Evolutionary conservation across 108 stramenopile species (phyloP).

Genomic region (Nitzschia sp.): DNA sequence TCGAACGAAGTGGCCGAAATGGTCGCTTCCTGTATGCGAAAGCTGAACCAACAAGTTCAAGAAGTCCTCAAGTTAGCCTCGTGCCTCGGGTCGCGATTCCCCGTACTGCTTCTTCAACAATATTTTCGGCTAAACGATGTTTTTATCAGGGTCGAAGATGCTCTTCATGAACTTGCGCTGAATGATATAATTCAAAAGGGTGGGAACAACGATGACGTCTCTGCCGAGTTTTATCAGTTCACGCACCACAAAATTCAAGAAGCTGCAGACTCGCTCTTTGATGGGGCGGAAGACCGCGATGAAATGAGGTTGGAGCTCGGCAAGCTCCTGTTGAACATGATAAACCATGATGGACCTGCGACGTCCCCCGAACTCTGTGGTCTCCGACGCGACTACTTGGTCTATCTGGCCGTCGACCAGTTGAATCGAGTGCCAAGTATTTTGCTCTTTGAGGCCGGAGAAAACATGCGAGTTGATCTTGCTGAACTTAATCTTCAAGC

Average conservation of each 20-base stretch:
- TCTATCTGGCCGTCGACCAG: not conserved
- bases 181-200: not conserved
- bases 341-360: not conserved
- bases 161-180: not conserved
- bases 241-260: constrained; percentile 35
- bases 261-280: constrained; percentile 28
- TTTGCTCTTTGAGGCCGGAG: not conserved
- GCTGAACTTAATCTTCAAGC: constrained; percentile 31
- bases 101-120: not conserved
- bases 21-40: constrained; percentile 34
- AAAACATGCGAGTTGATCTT: not conserved
- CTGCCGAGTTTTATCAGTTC: constrained; percentile 20
- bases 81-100: constrained; percentile 40
- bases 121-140: not conserved
- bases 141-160: not conserved
- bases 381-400: constrained; percentile 8
- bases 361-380: not conserved
- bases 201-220: not conserved
- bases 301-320: constrained; percentile 29
- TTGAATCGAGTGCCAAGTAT: not conserved
- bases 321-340: constrained; percentile 15
- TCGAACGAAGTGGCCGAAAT: constrained; percentile 54
- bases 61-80: constrained; percentile 36
- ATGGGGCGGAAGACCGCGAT: not conserved
- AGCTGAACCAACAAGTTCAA: constrained; percentile 2